A percentile compares a stretch with the other conserved stretches of the same genome.
These are phyloP conservation scores for Sarcocystis neurona DNA, from an alignment of 169 alveolate species.

Conservation along the genomic window DNA sequence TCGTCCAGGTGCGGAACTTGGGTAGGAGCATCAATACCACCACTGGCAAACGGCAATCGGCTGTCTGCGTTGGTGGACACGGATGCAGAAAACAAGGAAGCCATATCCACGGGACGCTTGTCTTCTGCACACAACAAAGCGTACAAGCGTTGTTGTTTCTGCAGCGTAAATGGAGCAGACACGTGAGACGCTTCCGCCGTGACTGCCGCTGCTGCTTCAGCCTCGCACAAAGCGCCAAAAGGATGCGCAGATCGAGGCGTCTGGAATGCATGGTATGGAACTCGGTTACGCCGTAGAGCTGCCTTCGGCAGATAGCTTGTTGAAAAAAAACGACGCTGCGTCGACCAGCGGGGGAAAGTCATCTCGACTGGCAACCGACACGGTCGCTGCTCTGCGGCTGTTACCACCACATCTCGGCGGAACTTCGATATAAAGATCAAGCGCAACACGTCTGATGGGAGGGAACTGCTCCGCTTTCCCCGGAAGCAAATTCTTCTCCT, in stretches of 20 bases:
- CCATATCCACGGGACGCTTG: too few relatives aligned
- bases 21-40: too few relatives aligned
- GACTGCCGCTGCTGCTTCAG: constrained; percentile 20
- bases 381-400: too few relatives aligned
- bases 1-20: too few relatives aligned
- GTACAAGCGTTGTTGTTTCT: constrained; percentile 52
- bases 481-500: too few relatives aligned
- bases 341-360: neutral
- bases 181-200: neutral
- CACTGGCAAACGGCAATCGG: too few relatives aligned
- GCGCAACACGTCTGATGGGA: too few relatives aligned
- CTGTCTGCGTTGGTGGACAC: too few relatives aligned
- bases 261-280: constrained; percentile 1
- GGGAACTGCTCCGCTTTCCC: too few relatives aligned
- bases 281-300: constrained; percentile 27
- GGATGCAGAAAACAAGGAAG: too few relatives aligned
- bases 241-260: constrained; percentile 13
- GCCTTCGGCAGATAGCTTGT: constrained; percentile 25
- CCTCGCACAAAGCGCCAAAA: neutral
- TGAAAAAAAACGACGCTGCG: neutral
- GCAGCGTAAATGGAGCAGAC: constrained; percentile 33
- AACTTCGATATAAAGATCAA: too few relatives aligned
- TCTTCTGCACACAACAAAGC: neutral
- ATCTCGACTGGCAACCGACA: neutral
- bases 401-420: too few relatives aligned